phyloP scores from a whole-genome alignment of 495 filamentous ascomycete genomes.

The Penicillium argentinense region DNA sequence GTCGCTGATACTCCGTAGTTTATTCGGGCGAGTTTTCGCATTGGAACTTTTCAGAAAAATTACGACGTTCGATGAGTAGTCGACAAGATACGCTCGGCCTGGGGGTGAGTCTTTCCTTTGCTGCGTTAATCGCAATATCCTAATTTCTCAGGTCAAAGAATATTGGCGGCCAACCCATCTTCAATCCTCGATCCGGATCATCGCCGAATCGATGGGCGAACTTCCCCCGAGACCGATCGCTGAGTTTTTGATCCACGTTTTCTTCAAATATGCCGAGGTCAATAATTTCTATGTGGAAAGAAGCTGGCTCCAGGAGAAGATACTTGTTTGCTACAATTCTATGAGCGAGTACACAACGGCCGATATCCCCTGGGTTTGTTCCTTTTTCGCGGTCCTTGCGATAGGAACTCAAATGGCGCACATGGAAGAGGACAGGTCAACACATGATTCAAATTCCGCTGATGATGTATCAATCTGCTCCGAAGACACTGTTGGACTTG shows the following conservation, averaged over 20 bases:
- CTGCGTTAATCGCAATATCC: background rate
- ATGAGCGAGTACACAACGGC: constrained; percentile 29
- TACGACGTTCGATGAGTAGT: constrained; percentile 39
- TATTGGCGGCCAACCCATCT: constrained; percentile 48
- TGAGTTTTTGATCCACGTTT: constrained; percentile 44
- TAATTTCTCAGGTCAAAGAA: constrained; percentile 35
- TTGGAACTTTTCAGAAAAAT: constrained; percentile 47
- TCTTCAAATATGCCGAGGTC: constrained; percentile 49
- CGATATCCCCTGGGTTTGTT: constrained; percentile 44
- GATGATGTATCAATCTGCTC: constrained; percentile 37
- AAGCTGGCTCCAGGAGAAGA: constrained; percentile 41
- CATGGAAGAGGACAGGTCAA: constrained; percentile 40
- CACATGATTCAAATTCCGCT: constrained; percentile 12
- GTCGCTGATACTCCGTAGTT: too few relatives aligned
- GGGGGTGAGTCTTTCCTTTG: constrained; percentile 21
- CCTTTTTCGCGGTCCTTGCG: constrained; percentile 44
- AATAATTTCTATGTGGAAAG: constrained; percentile 48
- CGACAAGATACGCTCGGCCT: constrained; percentile 28
- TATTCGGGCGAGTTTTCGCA: constrained; percentile 52
- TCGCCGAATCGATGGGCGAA: constrained; percentile 35
- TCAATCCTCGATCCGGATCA: constrained; percentile 35
- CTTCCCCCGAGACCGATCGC: constrained; percentile 47
- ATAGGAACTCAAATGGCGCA: constrained; percentile 52
- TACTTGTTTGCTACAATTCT: constrained; percentile 38
- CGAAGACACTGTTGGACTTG: constrained; percentile 48